A percentile compares a stretch with the other conserved stretches of the same genome.
phyloP scores from a whole-genome alignment of 768 basidiomycete genomes.

The Auricularia sp. region DNA sequence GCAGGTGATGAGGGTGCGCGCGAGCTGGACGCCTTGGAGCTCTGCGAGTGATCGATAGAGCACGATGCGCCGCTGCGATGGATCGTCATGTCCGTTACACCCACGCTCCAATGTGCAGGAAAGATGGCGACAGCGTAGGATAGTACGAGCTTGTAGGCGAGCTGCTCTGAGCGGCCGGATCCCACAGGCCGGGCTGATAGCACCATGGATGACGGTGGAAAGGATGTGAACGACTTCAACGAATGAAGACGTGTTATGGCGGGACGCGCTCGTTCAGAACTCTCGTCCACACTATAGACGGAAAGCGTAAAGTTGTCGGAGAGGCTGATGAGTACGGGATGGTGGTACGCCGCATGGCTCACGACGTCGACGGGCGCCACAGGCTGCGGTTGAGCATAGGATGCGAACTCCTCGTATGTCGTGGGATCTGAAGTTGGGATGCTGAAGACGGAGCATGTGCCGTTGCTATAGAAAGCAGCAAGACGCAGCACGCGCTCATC shows the following conservation, averaged over 20 bases:
- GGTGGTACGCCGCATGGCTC: slow-evolving; percentile 63
- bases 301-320: slow-evolving; percentile 58
- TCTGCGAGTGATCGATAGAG: slow-evolving; percentile 20
- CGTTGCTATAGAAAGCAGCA: slow-evolving; percentile 54
- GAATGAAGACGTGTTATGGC: slow-evolving; percentile 38
- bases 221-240: slow-evolving; percentile 66
- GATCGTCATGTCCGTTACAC: slow-evolving; percentile 68
- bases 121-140: slow-evolving; percentile 71
- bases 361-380: slow-evolving; percentile 33
- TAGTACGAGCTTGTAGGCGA: slow-evolving; percentile 60
- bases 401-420: slow-evolving; percentile 30
- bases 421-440: slow-evolving; percentile 38
- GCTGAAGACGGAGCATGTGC: slow-evolving; percentile 53
- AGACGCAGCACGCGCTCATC: slow-evolving; percentile 31
- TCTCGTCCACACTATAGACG: slow-evolving; percentile 57
- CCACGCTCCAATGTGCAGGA: slow-evolving; percentile 71
- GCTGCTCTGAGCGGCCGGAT: background rate
- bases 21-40: slow-evolving; percentile 54
- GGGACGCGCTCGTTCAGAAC: slow-evolving; percentile 28
- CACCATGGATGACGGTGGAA: slow-evolving; percentile 73
- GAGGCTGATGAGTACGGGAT: slow-evolving; percentile 66
- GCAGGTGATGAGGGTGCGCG: background rate
- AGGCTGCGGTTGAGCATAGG: slow-evolving; percentile 34
- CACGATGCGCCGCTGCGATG: slow-evolving; percentile 15
- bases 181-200: slow-evolving; percentile 49